Base-by-base conservation (phyloP, 768 basidiomycete species). In the Agaricus subrufescens region DNA sequence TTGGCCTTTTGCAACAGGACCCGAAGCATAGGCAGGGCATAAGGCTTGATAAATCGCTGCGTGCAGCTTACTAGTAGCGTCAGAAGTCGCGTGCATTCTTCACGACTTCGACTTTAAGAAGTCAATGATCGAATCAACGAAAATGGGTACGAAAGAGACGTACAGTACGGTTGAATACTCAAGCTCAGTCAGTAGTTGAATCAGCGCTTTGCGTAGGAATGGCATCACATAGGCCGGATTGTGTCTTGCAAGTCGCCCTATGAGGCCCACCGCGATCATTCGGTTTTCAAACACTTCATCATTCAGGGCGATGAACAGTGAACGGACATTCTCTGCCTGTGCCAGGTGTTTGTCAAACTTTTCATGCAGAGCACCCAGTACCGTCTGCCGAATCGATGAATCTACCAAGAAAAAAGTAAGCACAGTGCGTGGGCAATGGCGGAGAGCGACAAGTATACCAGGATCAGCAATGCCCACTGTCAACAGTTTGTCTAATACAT, bases 151-250 rank as follows among this genome's bases (percentile, higher is more conserved):
- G 8, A 19, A 50, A 15, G 11, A 14, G 3, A 63, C 65, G 29
- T 54, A 85, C 94, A 75, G 72, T 49, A 94, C 86, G 2, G 91
- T 94, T 3, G 94, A 93, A 66, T 98, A 98, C 72, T 98, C 95
- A 38, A 99, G 74, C 71, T 98, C 97, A 0, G 97, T 98, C 57
- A 99, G 76, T 6, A 99, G 81, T 66, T 98, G 96, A 54, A 98
- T 97, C 57, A 99, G 76, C 1, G 94, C 87, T 70, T 98, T 98
- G 46, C 97, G 83, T 23, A 99, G 76, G 3, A 93, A 94, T 8
- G 97, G 96, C 89, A 99, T 98, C 19, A 99, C 94, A 74, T 98
- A 97, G 14, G 97, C 97, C 0, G 97, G 97, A 65, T 99, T 99
- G 71, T 96, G 91, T 62, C 86, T 84, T 3, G 95, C 92, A 26